Conservation (phyloP, 495 filamentous ascomycete genomes). For the Opeltia flavorubescens region DNA sequence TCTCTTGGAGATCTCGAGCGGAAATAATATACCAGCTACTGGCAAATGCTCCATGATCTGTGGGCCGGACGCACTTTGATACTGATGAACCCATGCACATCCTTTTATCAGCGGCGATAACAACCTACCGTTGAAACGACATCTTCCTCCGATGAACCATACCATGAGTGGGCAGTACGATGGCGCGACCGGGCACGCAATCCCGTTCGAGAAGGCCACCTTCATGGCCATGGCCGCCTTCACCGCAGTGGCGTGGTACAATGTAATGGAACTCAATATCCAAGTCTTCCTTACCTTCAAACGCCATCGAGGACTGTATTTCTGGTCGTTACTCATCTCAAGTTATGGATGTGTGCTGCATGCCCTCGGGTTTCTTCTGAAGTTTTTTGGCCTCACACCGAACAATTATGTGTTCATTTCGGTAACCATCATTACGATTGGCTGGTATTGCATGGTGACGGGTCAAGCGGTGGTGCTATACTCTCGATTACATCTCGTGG, state of each 20-base stretch:
- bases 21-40: too few relatives aligned
- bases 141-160: too few relatives aligned
- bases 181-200: slow-evolving; percentile 9
- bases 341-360: slow-evolving; percentile 29
- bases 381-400: slow-evolving; percentile 27
- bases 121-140: too few relatives aligned
- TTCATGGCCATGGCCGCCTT: slow-evolving; percentile 29
- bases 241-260: slow-evolving; percentile 36
- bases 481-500: slow-evolving; percentile 35
- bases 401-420: slow-evolving; percentile 21
- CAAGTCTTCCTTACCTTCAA: slow-evolving; percentile 38
- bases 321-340: slow-evolving; percentile 36
- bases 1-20: too few relatives aligned
- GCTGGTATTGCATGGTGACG: slow-evolving; percentile 41
- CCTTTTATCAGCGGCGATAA: too few relatives aligned
- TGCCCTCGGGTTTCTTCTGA: slow-evolving; percentile 37
- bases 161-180: slow-evolving; percentile 6
- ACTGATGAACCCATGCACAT: not conserved
- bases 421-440: slow-evolving; percentile 32
- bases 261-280: slow-evolving; percentile 33
- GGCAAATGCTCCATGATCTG: too few relatives aligned
- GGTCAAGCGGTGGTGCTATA: slow-evolving; percentile 38
- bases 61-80: too few relatives aligned
- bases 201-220: slow-evolving; percentile 6
- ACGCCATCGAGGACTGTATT: slow-evolving; percentile 37